A percentile compares a stretch with the other conserved stretches of the same genome.
Evolutionary conservation across 495 filamentous ascomycete genomes (phyloP).

Genomic region (Cladorrhinum samala): DNA sequence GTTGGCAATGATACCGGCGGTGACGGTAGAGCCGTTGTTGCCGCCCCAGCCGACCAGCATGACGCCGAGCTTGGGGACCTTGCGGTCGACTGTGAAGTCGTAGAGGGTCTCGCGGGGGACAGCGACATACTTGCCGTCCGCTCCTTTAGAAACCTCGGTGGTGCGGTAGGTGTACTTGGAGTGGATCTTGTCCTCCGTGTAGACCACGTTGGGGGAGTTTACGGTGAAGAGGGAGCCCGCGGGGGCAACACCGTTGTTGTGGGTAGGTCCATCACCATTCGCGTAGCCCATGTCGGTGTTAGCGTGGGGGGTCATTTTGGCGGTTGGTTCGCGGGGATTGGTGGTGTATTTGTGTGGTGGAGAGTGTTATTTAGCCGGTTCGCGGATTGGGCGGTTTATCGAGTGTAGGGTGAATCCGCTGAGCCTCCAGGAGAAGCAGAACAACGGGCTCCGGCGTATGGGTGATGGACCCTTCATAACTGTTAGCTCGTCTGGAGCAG

Average conservation of each 20-base stretch:
- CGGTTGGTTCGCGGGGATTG: constrained; percentile 19
- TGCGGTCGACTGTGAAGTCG: constrained; percentile 95
- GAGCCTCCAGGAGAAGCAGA: constrained; percentile 80
- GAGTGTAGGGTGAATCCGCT: constrained; percentile 66
- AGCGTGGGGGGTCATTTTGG: constrained; percentile 89
- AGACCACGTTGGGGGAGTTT: constrained; percentile 85
- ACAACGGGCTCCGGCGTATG: constrained; percentile 95
- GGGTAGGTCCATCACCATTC: constrained; percentile 68
- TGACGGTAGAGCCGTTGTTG: constrained; percentile 97
- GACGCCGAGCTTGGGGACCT: constrained; percentile 86
- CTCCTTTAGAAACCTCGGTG: constrained; percentile 65
- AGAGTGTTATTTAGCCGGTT: constrained; percentile 9
- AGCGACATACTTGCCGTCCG: constrained; percentile 74
- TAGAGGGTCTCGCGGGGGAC: constrained; percentile 84
- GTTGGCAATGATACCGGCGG: constrained; percentile 95
- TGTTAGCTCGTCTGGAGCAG: constrained; percentile 8
- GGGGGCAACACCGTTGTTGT: constrained; percentile 50
- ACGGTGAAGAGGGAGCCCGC: constrained; percentile 69
- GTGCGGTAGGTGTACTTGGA: constrained; percentile 97
- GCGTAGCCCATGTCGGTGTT: constrained; percentile 62
- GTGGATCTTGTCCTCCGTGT: constrained; percentile 81
- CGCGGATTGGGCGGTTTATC: constrained; percentile 38
- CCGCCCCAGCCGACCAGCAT: constrained; percentile 99
- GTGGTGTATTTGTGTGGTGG: constrained; percentile 21
- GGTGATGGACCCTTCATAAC: constrained; percentile 73